phyloP scores from a whole-genome alignment of 805 yeast species.

The Wickerhamiella parazyma region DNA sequence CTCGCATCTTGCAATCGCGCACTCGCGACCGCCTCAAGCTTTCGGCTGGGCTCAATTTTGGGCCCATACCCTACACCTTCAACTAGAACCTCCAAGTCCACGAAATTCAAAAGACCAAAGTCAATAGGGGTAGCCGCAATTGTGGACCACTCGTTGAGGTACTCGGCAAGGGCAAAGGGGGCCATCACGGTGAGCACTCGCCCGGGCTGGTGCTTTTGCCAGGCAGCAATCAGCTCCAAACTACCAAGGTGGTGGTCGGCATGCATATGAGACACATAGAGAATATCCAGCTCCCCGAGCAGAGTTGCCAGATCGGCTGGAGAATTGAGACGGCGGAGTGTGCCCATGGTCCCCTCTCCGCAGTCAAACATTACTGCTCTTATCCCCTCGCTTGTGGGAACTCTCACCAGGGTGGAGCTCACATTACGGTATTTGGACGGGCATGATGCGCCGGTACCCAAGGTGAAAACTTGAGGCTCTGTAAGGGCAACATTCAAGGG shows the following conservation, averaged over 20 bases:
- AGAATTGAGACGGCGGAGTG: conserved; percentile 49
- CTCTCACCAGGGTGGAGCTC: conserved; percentile 58
- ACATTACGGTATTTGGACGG: conserved; percentile 83
- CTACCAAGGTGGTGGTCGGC: conserved; percentile 95
- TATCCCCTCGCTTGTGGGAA: conserved; percentile 34
- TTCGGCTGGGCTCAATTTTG: background rate
- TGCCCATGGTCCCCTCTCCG: conserved; percentile 86
- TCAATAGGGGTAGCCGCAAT: conserved; percentile 19
- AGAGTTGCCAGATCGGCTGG: conserved; percentile 31
- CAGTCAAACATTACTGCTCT: conserved; percentile 60
- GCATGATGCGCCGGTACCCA: conserved; percentile 89
- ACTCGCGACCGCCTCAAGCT: background rate
- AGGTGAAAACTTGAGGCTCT: conserved; percentile 44
- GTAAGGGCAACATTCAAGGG: background rate
- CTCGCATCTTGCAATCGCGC: background rate
- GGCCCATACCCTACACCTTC: conserved; percentile 24
- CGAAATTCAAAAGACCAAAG: conserved; percentile 33
- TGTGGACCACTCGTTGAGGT: conserved; percentile 52
- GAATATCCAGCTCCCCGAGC: conserved; percentile 46
- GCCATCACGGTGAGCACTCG: conserved; percentile 41
- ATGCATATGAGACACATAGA: conserved; percentile 80
- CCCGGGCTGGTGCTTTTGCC: conserved; percentile 30
- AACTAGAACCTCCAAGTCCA: conserved; percentile 50
- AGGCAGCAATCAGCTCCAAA: conserved; percentile 50
- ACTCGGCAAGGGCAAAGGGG: conserved; percentile 62